Evolutionary conservation across 1,284 basidiomycete genomes (phyloP).

Genomic region (Cystobasidium sp.): DNA sequence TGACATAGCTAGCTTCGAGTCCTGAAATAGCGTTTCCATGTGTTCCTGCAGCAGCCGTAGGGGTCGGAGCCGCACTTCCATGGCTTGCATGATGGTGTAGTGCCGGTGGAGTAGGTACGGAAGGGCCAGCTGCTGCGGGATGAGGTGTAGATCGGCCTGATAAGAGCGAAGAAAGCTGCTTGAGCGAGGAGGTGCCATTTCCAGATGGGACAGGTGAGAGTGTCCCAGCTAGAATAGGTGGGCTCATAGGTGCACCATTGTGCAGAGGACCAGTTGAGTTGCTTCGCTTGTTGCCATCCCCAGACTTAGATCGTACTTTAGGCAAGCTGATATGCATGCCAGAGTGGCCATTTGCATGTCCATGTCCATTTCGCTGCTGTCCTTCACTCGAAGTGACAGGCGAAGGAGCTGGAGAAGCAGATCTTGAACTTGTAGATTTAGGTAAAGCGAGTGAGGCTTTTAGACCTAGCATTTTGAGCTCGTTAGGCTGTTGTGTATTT

Average conservation of each 20-base stretch:
- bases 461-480: slow-evolving; percentile 36
- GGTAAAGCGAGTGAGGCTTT: slow-evolving; percentile 39
- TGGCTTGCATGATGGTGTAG: not conserved
- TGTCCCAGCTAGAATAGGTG: slow-evolving; percentile 6
- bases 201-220: slow-evolving; percentile 15
- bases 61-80: slow-evolving; percentile 8
- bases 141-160: slow-evolving; percentile 31
- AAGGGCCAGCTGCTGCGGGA: not conserved
- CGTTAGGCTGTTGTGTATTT: not conserved
- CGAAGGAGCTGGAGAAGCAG: slow-evolving; percentile 23
- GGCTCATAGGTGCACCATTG: not conserved
- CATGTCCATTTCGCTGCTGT: slow-evolving; percentile 15
- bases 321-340: slow-evolving; percentile 29
- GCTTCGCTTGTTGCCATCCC: slow-evolving; percentile 29
- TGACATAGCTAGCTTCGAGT: slow-evolving; percentile 51
- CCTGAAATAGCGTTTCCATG: slow-evolving; percentile 19
- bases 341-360: not conserved
- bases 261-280: not conserved
- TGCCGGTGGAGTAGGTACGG: not conserved
- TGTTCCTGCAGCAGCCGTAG: not conserved
- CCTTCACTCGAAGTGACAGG: slow-evolving; percentile 31
- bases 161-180: slow-evolving; percentile 38
- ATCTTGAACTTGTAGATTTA: slow-evolving; percentile 20
- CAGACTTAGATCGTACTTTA: slow-evolving; percentile 28
- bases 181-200: slow-evolving; percentile 11